Evolutionary conservation across 495 filamentous ascomycete species (phyloP).

Genomic region (Talaromyces proteolyticus): DNA sequence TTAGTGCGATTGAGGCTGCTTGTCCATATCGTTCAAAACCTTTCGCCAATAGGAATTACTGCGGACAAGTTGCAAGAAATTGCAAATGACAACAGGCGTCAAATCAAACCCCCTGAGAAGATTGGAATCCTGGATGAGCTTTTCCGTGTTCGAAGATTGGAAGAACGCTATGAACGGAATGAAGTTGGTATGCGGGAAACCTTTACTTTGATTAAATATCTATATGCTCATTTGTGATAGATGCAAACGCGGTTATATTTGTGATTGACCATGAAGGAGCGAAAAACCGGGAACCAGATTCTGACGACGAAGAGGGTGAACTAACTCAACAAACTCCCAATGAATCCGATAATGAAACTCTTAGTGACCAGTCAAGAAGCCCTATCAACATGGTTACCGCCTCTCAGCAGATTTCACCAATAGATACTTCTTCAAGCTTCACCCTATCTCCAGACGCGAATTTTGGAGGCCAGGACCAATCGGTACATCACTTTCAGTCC

Average conservation of each 20-base stretch:
- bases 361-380: slow-evolving; percentile 18
- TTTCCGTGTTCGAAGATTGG: slow-evolving; percentile 45
- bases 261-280: slow-evolving; percentile 12
- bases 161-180: slow-evolving; percentile 44
- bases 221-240: slow-evolving; percentile 14
- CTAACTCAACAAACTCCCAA: slow-evolving; percentile 13
- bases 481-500: neutral
- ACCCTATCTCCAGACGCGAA: neutral
- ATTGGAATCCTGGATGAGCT: slow-evolving; percentile 41
- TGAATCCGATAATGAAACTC: slow-evolving; percentile 23
- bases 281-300: neutral
- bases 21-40: slow-evolving; percentile 41
- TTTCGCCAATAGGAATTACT: slow-evolving; percentile 26
- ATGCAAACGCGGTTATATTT: slow-evolving; percentile 30
- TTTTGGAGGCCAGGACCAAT: neutral
- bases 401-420: neutral
- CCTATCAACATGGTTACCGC: neutral
- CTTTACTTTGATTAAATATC: neutral
- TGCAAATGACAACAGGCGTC: slow-evolving; percentile 33
- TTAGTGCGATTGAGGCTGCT: slow-evolving; percentile 35
- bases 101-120: slow-evolving; percentile 27
- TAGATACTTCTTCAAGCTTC: neutral
- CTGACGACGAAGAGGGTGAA: slow-evolving; percentile 5
- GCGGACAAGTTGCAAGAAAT: slow-evolving; percentile 36
- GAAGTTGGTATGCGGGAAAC: slow-evolving; percentile 39